Evolutionary conservation across 352 stramenopile species (phyloP).

Genomic region (Phytophthora tubulina): DNA sequence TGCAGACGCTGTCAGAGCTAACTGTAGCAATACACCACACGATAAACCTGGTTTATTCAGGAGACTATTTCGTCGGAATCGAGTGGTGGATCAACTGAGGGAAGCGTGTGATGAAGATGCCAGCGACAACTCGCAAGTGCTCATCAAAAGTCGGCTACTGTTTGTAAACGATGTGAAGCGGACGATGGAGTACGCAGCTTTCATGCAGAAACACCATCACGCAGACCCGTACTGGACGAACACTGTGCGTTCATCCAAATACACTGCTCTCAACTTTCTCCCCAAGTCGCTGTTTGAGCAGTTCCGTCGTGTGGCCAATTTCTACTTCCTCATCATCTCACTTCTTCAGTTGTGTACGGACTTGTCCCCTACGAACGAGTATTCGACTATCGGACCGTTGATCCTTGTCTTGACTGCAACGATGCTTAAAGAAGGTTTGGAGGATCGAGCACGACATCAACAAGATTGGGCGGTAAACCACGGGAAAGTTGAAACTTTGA

Average conservation of each 20-base stretch:
- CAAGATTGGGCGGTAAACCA: slow-evolving; percentile 84
- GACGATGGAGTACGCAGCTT: slow-evolving; percentile 69
- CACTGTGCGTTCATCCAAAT: slow-evolving; percentile 92
- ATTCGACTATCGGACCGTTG: slow-evolving; percentile 87
- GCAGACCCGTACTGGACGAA: slow-evolving; percentile 62
- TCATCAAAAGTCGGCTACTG: slow-evolving; percentile 67
- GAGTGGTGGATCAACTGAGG: slow-evolving; percentile 9
- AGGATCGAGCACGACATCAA: slow-evolving; percentile 78
- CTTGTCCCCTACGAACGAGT: slow-evolving; percentile 88
- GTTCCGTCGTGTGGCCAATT: slow-evolving; percentile 96
- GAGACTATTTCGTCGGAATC: slow-evolving; percentile 26
- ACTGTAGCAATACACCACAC: not conserved
- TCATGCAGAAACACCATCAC: slow-evolving; percentile 57
- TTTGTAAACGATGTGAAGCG: slow-evolving; percentile 76
- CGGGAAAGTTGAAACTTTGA: slow-evolving; percentile 54
- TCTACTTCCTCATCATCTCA: slow-evolving; percentile 97
- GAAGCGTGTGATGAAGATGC: not conserved
- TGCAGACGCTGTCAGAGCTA: slow-evolving; percentile 7
- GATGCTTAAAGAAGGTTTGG: slow-evolving; percentile 88
- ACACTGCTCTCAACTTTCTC: slow-evolving; percentile 95
- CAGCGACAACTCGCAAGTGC: slow-evolving; percentile 14
- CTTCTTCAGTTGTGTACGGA: slow-evolving; percentile 94
- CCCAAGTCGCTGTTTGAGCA: slow-evolving; percentile 96
- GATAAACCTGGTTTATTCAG: slow-evolving; percentile 8
- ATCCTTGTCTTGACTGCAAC: slow-evolving; percentile 82